These are phyloP conservation scores for Globisporangium acanthophoron DNA, from an alignment of 352 stramenopile genomes.

Conservation along the genomic window DNA sequence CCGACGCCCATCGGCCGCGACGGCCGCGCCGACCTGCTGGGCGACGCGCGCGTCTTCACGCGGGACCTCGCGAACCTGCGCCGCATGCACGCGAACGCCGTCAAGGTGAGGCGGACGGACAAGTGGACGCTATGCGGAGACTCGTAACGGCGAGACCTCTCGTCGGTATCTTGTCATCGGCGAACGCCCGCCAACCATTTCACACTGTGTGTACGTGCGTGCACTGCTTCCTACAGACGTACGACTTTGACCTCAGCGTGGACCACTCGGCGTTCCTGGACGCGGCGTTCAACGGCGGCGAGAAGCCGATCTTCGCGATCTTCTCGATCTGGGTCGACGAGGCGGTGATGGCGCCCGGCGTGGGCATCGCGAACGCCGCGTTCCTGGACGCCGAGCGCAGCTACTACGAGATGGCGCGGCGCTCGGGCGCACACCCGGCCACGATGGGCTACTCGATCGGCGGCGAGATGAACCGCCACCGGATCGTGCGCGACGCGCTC, in stretches of 20 bases:
- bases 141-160: background rate
- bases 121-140: background rate
- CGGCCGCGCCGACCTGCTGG: slow-evolving; percentile 50
- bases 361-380: slow-evolving; percentile 18
- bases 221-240: slow-evolving; percentile 20
- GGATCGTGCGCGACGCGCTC: slow-evolving; percentile 33
- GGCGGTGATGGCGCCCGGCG: slow-evolving; percentile 31
- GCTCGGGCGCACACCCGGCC: slow-evolving; percentile 38
- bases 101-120: slow-evolving; percentile 23
- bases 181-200: background rate
- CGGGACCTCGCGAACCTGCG: slow-evolving; percentile 65
- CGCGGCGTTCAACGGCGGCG: slow-evolving; percentile 52
- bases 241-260: slow-evolving; percentile 52
- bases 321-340: slow-evolving; percentile 78
- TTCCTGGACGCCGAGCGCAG: slow-evolving; percentile 47
- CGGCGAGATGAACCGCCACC: slow-evolving; percentile 71
- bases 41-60: slow-evolving; percentile 42
- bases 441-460: slow-evolving; percentile 74
- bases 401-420: slow-evolving; percentile 60
- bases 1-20: slow-evolving; percentile 55
- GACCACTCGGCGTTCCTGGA: slow-evolving; percentile 52
- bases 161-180: background rate
- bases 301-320: slow-evolving; percentile 54
- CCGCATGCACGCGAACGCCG: slow-evolving; percentile 63
- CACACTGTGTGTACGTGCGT: too few species aligned